A percentile compares a stretch with the other conserved stretches of the same genome.
Evolutionary conservation across 2,329 filamentous ascomycete genomes (phyloP).

Genomic region (Thelonectria discophora): DNA sequence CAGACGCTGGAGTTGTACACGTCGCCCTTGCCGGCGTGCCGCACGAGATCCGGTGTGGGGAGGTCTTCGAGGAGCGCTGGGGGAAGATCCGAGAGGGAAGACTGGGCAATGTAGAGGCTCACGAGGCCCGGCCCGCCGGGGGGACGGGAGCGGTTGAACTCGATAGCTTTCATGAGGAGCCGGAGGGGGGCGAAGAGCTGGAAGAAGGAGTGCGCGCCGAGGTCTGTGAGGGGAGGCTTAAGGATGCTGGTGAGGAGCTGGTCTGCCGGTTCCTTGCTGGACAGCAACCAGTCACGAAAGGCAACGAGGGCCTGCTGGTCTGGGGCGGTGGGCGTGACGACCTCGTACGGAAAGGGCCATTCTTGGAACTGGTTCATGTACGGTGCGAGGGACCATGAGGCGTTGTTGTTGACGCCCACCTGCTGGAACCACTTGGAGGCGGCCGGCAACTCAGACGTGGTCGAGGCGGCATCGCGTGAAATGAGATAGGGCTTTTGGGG

Average conservation of each 20-base stretch:
- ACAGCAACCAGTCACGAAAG: conserved; percentile 44
- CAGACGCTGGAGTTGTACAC: conserved; percentile 89
- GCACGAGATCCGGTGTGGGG: conserved; percentile 71
- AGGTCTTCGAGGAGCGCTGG: conserved; percentile 69
- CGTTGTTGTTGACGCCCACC: background rate
- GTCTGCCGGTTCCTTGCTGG: conserved; percentile 41
- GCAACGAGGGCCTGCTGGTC: conserved; percentile 29
- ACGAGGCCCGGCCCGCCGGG: conserved; percentile 37
- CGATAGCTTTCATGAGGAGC: conserved; percentile 68
- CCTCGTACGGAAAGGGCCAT: conserved; percentile 51
- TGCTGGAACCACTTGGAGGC: conserved; percentile 66
- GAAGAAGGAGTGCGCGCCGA: conserved; percentile 54
- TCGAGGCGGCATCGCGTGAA: conserved; percentile 54
- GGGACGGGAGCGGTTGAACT: conserved; percentile 53
- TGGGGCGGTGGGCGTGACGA: conserved; percentile 41
- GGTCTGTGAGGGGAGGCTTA: conserved; percentile 39
- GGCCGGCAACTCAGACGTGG: conserved; percentile 56
- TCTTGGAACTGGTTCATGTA: conserved; percentile 46
- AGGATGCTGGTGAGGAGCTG: conserved; percentile 46
- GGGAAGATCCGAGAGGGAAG: conserved; percentile 75
- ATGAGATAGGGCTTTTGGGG: conserved; percentile 60
- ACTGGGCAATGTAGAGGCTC: conserved; percentile 88
- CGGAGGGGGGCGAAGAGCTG: conserved; percentile 69
- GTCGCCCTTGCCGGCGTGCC: conserved; percentile 75
- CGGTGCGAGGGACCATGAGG: conserved; percentile 32